Evolutionary conservation across 805 yeast species (phyloP), one percentile per base, ranked within the genome.

Genomic region (Metschnikowia henanensis): DNA sequence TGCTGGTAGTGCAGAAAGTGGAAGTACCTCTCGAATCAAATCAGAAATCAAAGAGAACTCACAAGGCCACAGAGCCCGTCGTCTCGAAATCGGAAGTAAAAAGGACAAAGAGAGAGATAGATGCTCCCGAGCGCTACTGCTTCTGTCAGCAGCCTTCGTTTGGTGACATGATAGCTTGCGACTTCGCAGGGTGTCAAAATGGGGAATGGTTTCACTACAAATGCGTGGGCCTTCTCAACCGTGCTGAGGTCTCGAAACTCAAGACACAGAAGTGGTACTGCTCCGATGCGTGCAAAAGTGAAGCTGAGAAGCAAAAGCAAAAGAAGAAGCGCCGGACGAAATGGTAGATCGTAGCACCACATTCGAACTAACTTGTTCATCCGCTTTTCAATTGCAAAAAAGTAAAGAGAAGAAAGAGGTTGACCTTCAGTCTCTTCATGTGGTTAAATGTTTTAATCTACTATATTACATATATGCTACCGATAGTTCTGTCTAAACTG

Each of bases 191-290:
- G 3, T 71, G 76, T 47, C 67, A 70, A 20, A 71, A 71, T 41
- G 76, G 76, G 1, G 75, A 68, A 25, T 71, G 76, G 76, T 71
- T 71, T 37, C 76, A 71, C 46, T 71, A 69, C 50, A 70, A 70
- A 45, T 71, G 76, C 49, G 75, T 71, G 21, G 75, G 75, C 10
- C 55, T 68, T 21, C 52, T 65, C 15, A 67, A 60, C 41, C 50
- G 66, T 38, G 73, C 65, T 8, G 72, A 68, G 30, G 73, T 72
- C 6, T 42, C 60, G 34, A 63, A 65, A 47, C 66, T 55, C 39
- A 53, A 66, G 20, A 58, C 66, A 9, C 52, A 58, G 15, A 64
- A 62, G 45, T 71, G 76, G 76, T 71, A 58, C 43, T 71, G 76
- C 46, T 61, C 70, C 8, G 65, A 61, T 6, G 37, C 40, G 12